Conservation (phyloP, 129 eudicot species). For the Lonicera japonica region DNA sequence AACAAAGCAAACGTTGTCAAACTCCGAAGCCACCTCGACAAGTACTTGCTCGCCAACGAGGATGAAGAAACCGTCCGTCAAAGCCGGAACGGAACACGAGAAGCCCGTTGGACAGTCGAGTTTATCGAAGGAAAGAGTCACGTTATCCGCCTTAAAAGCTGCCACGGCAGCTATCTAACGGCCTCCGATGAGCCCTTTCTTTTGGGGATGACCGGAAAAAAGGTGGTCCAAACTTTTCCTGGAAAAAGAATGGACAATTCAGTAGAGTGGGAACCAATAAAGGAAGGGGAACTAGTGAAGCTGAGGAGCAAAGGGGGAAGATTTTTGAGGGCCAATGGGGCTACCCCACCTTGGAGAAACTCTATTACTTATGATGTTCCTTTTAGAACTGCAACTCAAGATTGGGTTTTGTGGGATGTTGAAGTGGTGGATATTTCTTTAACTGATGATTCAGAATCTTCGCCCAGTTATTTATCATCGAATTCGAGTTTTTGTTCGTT, state of each 20-base stretch:
- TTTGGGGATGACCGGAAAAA: constrained; percentile 74
- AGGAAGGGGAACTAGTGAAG: constrained; percentile 45
- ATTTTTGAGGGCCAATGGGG: constrained; percentile 66
- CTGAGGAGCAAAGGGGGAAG: constrained; percentile 52
- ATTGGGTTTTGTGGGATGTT: constrained; percentile 80
- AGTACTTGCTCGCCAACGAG: constrained; percentile 59
- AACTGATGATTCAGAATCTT: constrained; percentile 25
- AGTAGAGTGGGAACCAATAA: constrained; percentile 80
- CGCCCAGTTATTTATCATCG: constrained; percentile 20
- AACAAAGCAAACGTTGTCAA: constrained; percentile 56
- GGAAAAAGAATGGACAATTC: constrained; percentile 23
- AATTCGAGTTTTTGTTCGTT: constrained; percentile 30
- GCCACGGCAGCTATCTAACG: constrained; percentile 54
- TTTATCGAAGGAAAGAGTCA: constrained; percentile 40
- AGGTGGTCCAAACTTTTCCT: constrained; percentile 39
- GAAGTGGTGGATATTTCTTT: constrained; percentile 42
- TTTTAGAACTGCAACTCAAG: constrained; percentile 49
- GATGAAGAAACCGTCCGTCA: constrained; percentile 64
- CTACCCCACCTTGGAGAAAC: constrained; percentile 76
- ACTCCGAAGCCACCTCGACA: constrained; percentile 67
- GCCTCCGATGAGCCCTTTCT: constrained; percentile 56
- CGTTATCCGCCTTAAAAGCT: constrained; percentile 56
- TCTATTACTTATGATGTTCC: constrained; percentile 75
- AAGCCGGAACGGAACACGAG: constrained; percentile 36
- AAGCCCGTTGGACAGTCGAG: constrained; percentile 71